These are phyloP conservation scores for Colletotrichum higginsianum DNA, from an alignment of 2,329 filamentous ascomycete genomes.

Conservation along the genomic window DNA sequence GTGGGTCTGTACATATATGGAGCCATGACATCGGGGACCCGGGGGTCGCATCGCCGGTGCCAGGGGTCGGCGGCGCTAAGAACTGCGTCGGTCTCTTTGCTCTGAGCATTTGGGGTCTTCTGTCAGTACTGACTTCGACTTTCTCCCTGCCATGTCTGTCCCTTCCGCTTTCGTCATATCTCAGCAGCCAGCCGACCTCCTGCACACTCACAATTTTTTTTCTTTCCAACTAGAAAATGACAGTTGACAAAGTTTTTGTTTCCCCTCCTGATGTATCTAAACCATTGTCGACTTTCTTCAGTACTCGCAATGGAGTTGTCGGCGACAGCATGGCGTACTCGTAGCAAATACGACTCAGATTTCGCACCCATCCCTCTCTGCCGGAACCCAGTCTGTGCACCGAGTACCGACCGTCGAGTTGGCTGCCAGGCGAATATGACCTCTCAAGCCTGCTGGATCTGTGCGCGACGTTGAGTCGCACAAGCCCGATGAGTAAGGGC, in stretches of 20 bases:
- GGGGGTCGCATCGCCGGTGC: constrained; percentile 38
- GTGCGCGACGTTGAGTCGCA: not conserved
- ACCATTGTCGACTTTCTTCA: not conserved
- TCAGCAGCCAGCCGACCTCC: constrained; percentile 28
- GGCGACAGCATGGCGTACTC: constrained; percentile 20
- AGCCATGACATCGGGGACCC: constrained; percentile 20
- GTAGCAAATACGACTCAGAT: constrained; percentile 32
- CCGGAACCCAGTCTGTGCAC: constrained; percentile 36
- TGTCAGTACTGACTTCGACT: not conserved
- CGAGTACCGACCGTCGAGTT: constrained; percentile 16
- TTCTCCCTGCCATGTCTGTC: constrained; percentile 18
- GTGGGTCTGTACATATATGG: constrained; percentile 6
- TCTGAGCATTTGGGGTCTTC: constrained; percentile 24
- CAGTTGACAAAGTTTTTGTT: constrained; percentile 28
- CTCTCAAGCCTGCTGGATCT: constrained; percentile 9
- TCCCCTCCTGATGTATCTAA: constrained; percentile 11
- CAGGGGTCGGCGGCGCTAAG: constrained; percentile 26
- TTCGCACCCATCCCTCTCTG: constrained; percentile 30
- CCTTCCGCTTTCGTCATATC: constrained; percentile 24
- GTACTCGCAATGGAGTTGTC: not conserved
- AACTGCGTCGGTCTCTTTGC: constrained; percentile 22
- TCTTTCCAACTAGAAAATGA: constrained; percentile 24
- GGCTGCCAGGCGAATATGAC: constrained; percentile 6
- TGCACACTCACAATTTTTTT: not conserved
- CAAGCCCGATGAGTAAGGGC: not conserved